A percentile compares a stretch with the other conserved stretches of the same genome.
phyloP scores from a whole-genome alignment of 768 basidiomycete genomes.

The Leccinum disarticulatum region DNA sequence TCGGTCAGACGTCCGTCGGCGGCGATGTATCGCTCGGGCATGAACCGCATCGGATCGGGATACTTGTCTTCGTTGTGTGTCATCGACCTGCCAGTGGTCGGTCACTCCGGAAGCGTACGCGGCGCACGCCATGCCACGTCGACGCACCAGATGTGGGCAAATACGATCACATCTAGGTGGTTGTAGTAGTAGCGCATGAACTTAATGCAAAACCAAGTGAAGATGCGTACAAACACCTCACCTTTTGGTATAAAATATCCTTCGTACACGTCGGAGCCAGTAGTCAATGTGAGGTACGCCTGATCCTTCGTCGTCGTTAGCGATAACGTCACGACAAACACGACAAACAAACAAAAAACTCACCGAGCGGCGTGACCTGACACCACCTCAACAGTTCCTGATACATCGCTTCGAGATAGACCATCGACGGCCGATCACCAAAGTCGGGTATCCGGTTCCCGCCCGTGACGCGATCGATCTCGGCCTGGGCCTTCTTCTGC shows the following conservation, averaged over 20 bases:
- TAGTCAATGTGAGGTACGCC: constrained; percentile 32
- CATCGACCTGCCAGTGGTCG: constrained; percentile 23
- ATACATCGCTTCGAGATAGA: constrained; percentile 26
- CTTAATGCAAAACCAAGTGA: not conserved
- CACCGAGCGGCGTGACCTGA: constrained; percentile 27
- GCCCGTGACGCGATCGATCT: constrained; percentile 25
- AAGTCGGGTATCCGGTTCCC: constrained; percentile 19
- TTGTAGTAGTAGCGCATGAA: not conserved
- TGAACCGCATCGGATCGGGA: constrained; percentile 22
- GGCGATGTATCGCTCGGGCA: constrained; percentile 21
- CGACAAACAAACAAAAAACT: not conserved
- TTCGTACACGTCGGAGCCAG: constrained; percentile 15
- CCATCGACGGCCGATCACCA: constrained; percentile 21
- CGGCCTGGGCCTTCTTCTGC: constrained; percentile 26
- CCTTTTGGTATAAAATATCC: constrained; percentile 23
- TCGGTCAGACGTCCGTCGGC: constrained; percentile 18
- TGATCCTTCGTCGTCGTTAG: not conserved
- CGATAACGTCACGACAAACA: not conserved
- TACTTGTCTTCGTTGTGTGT: constrained; percentile 24
- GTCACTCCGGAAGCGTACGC: not conserved
- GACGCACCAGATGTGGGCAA: constrained; percentile 18
- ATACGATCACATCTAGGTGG: constrained; percentile 27
- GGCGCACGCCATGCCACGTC: not conserved
- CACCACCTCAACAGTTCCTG: constrained; percentile 26
- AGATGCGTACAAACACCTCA: not conserved